Conservation (phyloP, 257 asterid species). For the Asclepias syriaca region DNA sequence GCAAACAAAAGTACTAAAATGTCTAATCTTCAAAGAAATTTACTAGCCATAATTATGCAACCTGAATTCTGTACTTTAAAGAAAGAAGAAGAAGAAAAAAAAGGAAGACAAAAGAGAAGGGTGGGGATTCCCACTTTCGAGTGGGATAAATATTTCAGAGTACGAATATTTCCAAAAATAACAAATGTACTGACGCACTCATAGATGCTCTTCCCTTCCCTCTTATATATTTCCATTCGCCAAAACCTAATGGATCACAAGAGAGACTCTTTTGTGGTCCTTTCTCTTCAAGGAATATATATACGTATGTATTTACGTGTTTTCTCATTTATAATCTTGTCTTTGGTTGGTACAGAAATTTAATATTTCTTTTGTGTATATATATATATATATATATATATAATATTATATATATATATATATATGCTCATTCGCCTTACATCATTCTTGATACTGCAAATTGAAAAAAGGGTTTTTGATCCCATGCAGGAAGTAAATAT, state of each 20-base stretch:
- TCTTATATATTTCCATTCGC: no score
- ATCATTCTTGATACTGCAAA: background rate
- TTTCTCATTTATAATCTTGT: slow-evolving; percentile 3
- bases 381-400: no score
- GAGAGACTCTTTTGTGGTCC: no score
- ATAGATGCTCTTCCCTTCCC: slow-evolving; percentile 3
- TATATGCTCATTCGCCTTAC: background rate
- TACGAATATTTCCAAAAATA: background rate
- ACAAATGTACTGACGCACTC: background rate
- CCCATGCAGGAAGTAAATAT: no score
- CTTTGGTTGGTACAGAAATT: slow-evolving; percentile 8
- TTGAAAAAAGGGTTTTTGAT: background rate
- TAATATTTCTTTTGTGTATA: background rate
- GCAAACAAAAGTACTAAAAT: no score
- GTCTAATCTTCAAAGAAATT: no score
- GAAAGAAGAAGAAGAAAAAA: background rate
- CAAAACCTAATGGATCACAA: no score
- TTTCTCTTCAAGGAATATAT: no score
- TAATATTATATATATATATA: no score
- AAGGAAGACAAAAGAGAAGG: slow-evolving; percentile 3
- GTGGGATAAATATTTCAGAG: background rate
- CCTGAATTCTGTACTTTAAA: no score
- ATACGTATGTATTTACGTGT: no score
- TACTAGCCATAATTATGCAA: no score
- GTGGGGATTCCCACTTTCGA: background rate